These are phyloP conservation scores for Xylaria longipes DNA, from an alignment of 495 filamentous ascomycete genomes.

Conservation along the genomic window DNA sequence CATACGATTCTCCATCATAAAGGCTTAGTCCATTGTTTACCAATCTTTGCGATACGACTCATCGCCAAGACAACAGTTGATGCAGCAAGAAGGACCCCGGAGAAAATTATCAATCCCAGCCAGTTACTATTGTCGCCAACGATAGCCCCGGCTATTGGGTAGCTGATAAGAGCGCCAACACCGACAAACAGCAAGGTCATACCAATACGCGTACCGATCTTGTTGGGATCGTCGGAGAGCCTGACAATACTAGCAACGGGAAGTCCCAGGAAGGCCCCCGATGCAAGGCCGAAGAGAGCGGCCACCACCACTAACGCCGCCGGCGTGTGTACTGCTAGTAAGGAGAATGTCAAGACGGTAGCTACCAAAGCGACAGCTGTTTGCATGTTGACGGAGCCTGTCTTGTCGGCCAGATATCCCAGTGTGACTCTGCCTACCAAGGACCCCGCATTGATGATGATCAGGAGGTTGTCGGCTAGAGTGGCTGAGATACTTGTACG, in stretches of 20 bases:
- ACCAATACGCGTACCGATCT: constrained; percentile 71
- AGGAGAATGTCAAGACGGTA: constrained; percentile 60
- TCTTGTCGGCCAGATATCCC: constrained; percentile 68
- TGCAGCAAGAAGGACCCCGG: constrained; percentile 11
- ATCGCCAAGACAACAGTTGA: constrained; percentile 16
- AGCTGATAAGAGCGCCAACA: constrained; percentile 67
- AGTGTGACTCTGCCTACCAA: constrained; percentile 70
- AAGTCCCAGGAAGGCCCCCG: constrained; percentile 69
- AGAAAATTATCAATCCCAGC: constrained; percentile 10
- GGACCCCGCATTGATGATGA: constrained; percentile 54
- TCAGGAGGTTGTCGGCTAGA: constrained; percentile 57
- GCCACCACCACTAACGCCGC: constrained; percentile 60
- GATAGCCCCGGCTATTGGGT: constrained; percentile 70
- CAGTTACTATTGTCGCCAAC: constrained; percentile 30
- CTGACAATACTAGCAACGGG: constrained; percentile 66
- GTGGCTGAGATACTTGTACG: constrained; percentile 52
- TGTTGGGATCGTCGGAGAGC: constrained; percentile 62
- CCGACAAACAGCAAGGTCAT: constrained; percentile 65
- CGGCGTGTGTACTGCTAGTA: constrained; percentile 57
- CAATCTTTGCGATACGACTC: constrained; percentile 17
- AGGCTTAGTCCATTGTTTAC: constrained; percentile 1
- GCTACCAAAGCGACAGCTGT: constrained; percentile 48
- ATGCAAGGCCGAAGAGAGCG: constrained; percentile 70
- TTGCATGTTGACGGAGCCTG: constrained; percentile 52
- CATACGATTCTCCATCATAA: constrained; percentile 4